Conservation (phyloP, 805 yeast species). For the Sungouiozyma ichnusensis region DNA sequence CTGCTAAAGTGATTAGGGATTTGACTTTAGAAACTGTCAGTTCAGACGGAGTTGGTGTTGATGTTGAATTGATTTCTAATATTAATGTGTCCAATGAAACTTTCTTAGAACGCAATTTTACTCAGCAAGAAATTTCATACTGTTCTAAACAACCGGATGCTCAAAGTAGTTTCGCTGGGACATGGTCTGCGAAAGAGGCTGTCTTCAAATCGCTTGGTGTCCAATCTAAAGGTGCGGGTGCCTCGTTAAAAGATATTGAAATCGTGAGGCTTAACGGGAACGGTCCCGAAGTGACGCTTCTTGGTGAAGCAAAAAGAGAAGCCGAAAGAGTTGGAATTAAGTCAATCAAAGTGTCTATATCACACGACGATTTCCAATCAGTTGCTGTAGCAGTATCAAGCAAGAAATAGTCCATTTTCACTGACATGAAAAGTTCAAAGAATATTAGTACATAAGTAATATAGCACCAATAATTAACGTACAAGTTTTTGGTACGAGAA, state of each 20-base stretch:
- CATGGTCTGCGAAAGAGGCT: constrained; percentile 99
- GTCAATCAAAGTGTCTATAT: constrained; percentile 74
- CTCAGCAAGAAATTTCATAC: constrained; percentile 67
- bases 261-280: constrained; percentile 62
- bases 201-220: constrained; percentile 93
- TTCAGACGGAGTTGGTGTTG: constrained; percentile 81
- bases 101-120: constrained; percentile 86
- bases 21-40: constrained; percentile 39
- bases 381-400: constrained; percentile 82
- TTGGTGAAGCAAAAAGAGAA: constrained; percentile 66
- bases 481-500: too few relatives aligned
- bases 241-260: constrained; percentile 85
- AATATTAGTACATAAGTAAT: neutral
- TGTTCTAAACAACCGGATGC: constrained; percentile 66
- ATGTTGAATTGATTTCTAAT: constrained; percentile 79
- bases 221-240: constrained; percentile 88
- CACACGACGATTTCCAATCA: constrained; percentile 95
- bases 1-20: constrained; percentile 50
- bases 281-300: constrained; percentile 70
- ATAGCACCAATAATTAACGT: too few relatives aligned
- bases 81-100: constrained; percentile 83
- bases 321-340: constrained; percentile 63
- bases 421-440: neutral
- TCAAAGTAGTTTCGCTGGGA: constrained; percentile 88
- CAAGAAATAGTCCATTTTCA: constrained; percentile 10